These are phyloP conservation scores for Hyaloperonospora brassicae DNA, from an alignment of 352 stramenopile genomes.

Conservation along the genomic window DNA sequence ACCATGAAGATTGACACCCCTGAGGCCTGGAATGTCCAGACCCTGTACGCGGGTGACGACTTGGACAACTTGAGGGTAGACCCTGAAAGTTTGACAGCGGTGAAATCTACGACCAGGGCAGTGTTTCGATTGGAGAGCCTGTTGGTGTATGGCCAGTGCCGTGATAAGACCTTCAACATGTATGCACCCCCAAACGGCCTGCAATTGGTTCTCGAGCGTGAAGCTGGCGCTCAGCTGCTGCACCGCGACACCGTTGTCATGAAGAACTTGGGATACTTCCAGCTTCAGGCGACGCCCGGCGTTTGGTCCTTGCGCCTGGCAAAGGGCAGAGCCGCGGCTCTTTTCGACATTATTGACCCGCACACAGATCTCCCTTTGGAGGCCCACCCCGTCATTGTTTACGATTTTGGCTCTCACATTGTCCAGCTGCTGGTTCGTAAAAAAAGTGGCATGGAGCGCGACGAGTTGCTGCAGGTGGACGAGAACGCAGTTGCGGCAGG, in stretches of 20 bases:
- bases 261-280: constrained; percentile 99
- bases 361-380: constrained; percentile 34
- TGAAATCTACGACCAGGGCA: constrained; percentile 57
- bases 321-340: constrained; percentile 53
- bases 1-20: constrained; percentile 91
- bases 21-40: constrained; percentile 90
- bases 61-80: constrained; percentile 89
- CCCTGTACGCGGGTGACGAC: constrained; percentile 60
- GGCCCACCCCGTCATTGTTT: constrained; percentile 43
- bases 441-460: constrained; percentile 81
- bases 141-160: constrained; percentile 87
- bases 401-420: constrained; percentile 85
- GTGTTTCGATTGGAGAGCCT: constrained; percentile 85
- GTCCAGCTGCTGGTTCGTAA: constrained; percentile 89
- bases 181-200: constrained; percentile 85
- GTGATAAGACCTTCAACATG: constrained; percentile 72
- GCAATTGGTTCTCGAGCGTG: constrained; percentile 84
- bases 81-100: constrained; percentile 37
- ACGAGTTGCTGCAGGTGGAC: constrained; percentile 40
- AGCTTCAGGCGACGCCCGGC: constrained; percentile 94
- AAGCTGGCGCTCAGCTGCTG: constrained; percentile 42
- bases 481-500: constrained; percentile 15
- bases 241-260: constrained; percentile 97
- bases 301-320: constrained; percentile 91
- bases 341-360: constrained; percentile 71